Conservation (phyloP, 1,284 basidiomycete genomes). For the Mycena sp. region DNA sequence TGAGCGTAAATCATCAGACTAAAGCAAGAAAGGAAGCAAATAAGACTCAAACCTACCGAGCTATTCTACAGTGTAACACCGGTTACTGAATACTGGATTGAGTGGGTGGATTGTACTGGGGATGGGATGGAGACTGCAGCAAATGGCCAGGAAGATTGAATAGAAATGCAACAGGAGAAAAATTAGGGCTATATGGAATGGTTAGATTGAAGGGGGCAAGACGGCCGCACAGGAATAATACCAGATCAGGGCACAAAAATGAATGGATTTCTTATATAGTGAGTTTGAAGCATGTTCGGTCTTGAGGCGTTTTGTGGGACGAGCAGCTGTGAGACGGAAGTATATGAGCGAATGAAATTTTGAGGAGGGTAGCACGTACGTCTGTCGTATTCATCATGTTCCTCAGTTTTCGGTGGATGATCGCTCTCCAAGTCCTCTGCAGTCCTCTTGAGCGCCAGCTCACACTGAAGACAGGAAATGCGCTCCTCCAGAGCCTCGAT, state of each 20-base stretch:
- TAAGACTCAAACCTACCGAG: slow-evolving; percentile 6
- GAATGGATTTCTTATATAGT: slow-evolving; percentile 14
- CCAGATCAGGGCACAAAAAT: slow-evolving; percentile 10
- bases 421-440: slow-evolving; percentile 14
- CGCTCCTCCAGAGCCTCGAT: slow-evolving; percentile 12
- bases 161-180: not conserved
- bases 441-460: slow-evolving; percentile 11
- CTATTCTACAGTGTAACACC: slow-evolving; percentile 8
- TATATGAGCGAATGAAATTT: slow-evolving; percentile 11
- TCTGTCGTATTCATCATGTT: slow-evolving; percentile 12
- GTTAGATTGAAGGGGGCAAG: slow-evolving; percentile 11
- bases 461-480: slow-evolving; percentile 13
- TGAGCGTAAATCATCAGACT: slow-evolving; percentile 15
- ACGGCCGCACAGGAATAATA: slow-evolving; percentile 12
- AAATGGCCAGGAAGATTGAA: slow-evolving; percentile 2
- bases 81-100: slow-evolving; percentile 13
- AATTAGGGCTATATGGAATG: slow-evolving; percentile 1
- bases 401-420: slow-evolving; percentile 10
- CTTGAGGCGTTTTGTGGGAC: slow-evolving; percentile 12
- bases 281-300: slow-evolving; percentile 7
- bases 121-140: slow-evolving; percentile 12
- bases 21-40: slow-evolving; percentile 8
- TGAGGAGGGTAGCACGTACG: slow-evolving; percentile 13
- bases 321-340: slow-evolving; percentile 15
- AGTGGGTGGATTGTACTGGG: slow-evolving; percentile 11